A percentile compares a stretch with the other conserved stretches of the same genome.
Evolutionary conservation across 2,329 filamentous ascomycete species (phyloP).

Genomic region (Colletotrichum sp.): DNA sequence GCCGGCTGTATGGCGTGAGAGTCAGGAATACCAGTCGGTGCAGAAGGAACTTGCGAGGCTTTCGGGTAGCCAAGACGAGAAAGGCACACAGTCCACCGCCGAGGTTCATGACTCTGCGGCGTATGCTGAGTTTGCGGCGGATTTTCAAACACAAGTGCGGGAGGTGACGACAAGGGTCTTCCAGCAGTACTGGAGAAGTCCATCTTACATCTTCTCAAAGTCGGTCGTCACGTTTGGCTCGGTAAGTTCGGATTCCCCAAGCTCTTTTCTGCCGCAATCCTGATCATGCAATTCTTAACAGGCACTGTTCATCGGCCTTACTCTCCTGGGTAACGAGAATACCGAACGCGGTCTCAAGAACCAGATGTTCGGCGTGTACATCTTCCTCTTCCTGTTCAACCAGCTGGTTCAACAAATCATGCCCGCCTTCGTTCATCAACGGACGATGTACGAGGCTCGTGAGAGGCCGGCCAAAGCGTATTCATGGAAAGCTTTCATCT

Average conservation of each 20-base stretch:
- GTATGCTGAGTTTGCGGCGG: constrained; percentile 62
- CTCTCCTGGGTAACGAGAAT: constrained; percentile 61
- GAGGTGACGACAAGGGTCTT: constrained; percentile 70
- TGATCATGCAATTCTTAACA: background rate
- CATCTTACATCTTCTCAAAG: constrained; percentile 78
- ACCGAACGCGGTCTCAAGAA: constrained; percentile 67
- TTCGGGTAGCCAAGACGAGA: constrained; percentile 6
- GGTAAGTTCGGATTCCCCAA: constrained; percentile 3
- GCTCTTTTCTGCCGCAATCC: background rate
- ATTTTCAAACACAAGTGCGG: constrained; percentile 64
- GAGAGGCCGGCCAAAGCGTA: constrained; percentile 71
- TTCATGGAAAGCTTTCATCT: constrained; percentile 70
- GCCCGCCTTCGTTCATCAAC: constrained; percentile 70
- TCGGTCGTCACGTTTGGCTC: constrained; percentile 56
- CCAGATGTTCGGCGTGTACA: constrained; percentile 70
- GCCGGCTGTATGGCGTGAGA: constrained; percentile 48
- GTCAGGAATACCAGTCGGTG: constrained; percentile 38
- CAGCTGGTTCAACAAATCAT: constrained; percentile 52
- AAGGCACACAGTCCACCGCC: background rate
- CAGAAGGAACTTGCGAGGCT: background rate
- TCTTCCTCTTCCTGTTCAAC: constrained; percentile 65
- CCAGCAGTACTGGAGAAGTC: constrained; percentile 80
- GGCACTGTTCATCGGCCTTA: constrained; percentile 69
- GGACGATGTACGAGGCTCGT: constrained; percentile 68
- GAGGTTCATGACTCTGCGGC: background rate